These are phyloP conservation scores for Cytospora piceae DNA, from an alignment of 2,329 filamentous ascomycete species.

Conservation along the genomic window DNA sequence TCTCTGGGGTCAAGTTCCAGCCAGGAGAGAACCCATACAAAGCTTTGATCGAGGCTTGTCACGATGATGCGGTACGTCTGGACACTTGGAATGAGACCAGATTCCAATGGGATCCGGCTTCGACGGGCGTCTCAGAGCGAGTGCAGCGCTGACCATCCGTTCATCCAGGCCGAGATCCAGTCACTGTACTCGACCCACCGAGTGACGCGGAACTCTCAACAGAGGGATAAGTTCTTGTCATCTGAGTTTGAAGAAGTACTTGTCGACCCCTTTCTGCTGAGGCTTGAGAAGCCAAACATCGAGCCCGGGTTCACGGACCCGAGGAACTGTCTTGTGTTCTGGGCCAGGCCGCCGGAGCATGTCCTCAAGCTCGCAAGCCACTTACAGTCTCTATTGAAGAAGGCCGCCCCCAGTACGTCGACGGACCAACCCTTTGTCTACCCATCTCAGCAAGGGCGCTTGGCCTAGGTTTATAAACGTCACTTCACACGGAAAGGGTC, in stretches of 20 bases:
- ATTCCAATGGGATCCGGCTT: no score
- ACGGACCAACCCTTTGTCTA: not conserved
- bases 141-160: slow-evolving; percentile 8
- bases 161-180: slow-evolving; percentile 67
- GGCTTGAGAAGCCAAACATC: slow-evolving; percentile 65
- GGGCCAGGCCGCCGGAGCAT: slow-evolving; percentile 79
- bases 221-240: slow-evolving; percentile 73
- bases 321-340: slow-evolving; percentile 83
- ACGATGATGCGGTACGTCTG: slow-evolving; percentile 65
- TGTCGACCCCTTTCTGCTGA: slow-evolving; percentile 75
- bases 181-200: slow-evolving; percentile 75
- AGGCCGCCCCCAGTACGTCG: slow-evolving; percentile 69
- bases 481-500: not conserved
- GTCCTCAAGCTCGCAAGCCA: slow-evolving; percentile 68
- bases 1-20: slow-evolving; percentile 54
- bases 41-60: slow-evolving; percentile 69
- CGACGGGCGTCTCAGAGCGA: no score
- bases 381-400: slow-evolving; percentile 69
- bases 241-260: slow-evolving; percentile 70
- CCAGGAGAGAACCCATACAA: slow-evolving; percentile 75
- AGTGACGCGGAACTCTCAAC: slow-evolving; percentile 73
- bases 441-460: not conserved
- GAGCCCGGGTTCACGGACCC: slow-evolving; percentile 74
- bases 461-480: not conserved
- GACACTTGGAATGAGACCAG: not conserved